Base-by-base conservation (phyloP, 2,329 filamentous ascomycete genomes). In the Trichoderma koningiopsis region DNA sequence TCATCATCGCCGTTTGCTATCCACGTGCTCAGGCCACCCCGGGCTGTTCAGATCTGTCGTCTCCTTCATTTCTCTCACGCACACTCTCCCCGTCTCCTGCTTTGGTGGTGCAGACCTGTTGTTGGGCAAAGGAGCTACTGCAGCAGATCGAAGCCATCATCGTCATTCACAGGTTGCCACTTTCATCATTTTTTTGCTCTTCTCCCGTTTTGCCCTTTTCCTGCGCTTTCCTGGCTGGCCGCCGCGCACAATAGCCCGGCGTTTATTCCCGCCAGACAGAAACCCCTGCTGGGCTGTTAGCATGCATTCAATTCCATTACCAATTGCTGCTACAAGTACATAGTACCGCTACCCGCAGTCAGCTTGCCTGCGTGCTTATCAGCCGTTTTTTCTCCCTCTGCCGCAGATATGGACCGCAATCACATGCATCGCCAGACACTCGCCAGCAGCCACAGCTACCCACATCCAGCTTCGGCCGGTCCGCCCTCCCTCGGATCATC, bases 381-480 rank as follows among this genome's bases (percentile, higher is more conserved):
- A 67, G 53, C 53, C 63, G 63, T 24, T 57, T 55, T 24, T 47
- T 47, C 22, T 58, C 22, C 24, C 13, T 62, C 33, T 40, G 33
- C 57, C 57, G 35, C 35, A 19, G 33, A 33, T n/a, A 67, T 70
- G 68, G 64, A 61, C 53, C 72, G 70, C 70, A 73, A 74, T 74
- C 73, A 74, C 73, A 74, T 74, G 73, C 72, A 73, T 72, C 68
- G 70, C 71, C 37, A 66, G 43, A 52, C 63, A 43, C 37, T 67
- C 37, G 6, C 55, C 68, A 67, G 37, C 68, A 67, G 68, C 53
- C 60, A 57, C 60, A 47, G n/a, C 47, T 49, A 22, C 11, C 19
- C 29, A 33, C 31, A 33, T 33, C 33, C 66, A 56, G 58, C 66
- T 62, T 62, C 58, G 47, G 66, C 58, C 66, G 49, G 61, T 37